Conservation (phyloP, 2,329 filamentous ascomycete species). For the Cercospora berteroae region DNA sequence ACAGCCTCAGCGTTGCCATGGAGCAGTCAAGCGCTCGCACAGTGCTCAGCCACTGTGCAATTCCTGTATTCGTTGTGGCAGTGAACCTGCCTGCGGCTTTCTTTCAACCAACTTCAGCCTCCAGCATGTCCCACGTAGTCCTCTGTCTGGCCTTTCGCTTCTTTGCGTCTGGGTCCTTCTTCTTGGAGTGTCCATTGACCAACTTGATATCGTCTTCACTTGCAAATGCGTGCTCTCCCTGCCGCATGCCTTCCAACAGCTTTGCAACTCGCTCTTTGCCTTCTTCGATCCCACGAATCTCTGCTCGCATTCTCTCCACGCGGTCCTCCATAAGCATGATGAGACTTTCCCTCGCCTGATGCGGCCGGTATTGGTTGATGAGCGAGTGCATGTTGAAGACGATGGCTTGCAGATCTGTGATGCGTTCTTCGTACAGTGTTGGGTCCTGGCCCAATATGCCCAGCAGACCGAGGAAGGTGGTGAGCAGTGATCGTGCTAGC, state of each 20-base stretch:
- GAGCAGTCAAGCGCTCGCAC: background rate
- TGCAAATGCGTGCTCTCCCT: constrained; percentile 27
- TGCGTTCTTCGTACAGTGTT: constrained; percentile 63
- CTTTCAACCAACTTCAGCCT: constrained; percentile 35
- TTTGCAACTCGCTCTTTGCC: constrained; percentile 71
- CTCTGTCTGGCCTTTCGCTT: constrained; percentile 33
- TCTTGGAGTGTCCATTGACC: background rate
- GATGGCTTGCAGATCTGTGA: constrained; percentile 74
- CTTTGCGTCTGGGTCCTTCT: constrained; percentile 26
- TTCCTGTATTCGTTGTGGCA: background rate
- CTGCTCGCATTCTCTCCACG: constrained; percentile 66
- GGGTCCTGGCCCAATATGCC: constrained; percentile 69
- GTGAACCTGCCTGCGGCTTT: background rate
- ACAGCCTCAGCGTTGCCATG: constrained; percentile 6
- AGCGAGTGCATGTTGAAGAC: constrained; percentile 91
- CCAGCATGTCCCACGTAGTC: constrained; percentile 39
- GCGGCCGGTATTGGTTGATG: constrained; percentile 89
- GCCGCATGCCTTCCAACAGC: constrained; percentile 64
- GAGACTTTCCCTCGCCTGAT: constrained; percentile 84
- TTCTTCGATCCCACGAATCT: constrained; percentile 67
- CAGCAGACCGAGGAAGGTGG: constrained; percentile 84
- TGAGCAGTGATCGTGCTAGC: constrained; percentile 80
- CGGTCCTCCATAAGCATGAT: constrained; percentile 87
- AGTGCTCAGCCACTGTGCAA: background rate
- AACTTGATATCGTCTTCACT: background rate